These are phyloP conservation scores for Pugionium cornutum DNA, from an alignment of 345 rosid genomes.

Conservation along the genomic window DNA sequence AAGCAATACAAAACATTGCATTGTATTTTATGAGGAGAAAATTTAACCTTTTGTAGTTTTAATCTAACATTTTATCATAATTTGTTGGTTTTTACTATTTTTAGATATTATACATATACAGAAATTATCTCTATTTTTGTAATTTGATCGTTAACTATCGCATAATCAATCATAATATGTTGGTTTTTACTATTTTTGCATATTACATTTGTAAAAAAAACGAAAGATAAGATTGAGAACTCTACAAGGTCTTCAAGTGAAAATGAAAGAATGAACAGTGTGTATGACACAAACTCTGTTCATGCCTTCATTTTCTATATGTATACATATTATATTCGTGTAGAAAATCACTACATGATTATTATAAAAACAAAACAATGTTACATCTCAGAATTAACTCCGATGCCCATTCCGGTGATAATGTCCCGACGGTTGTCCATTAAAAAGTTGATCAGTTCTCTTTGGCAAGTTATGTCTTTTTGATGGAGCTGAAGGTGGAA, in stretches of 20 bases:
- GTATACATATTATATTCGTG: neutral
- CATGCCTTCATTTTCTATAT: slow-evolving; percentile 28
- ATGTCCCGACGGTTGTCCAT: neutral
- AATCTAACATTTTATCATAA: no score
- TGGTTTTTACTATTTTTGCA: no score
- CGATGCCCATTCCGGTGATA: neutral
- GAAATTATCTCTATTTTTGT: no score
- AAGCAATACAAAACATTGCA: no score
- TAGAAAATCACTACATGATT: slow-evolving; percentile 3
- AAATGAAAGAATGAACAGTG: slow-evolving; percentile 35
- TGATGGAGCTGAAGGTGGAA: slow-evolving; percentile 41
- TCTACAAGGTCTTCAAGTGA: neutral
- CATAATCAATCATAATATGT: no score
- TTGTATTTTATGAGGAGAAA: no score
- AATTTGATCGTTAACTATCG: no score
- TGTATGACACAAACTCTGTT: slow-evolving; percentile 9
- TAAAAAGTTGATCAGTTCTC: neutral
- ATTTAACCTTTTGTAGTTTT: no score
- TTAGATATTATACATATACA: no score
- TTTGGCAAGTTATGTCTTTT: slow-evolving; percentile 26
- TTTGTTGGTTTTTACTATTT: no score
- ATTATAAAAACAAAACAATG: neutral
- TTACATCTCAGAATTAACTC: neutral
- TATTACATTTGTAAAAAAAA: no score
- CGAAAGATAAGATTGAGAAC: no score